Percentiles rank a stretch among this genome's conserved stretches.
Conservation (phyloP, 176 grass and related monocot genomes). For the Bothriochloa decipiens region DNA sequence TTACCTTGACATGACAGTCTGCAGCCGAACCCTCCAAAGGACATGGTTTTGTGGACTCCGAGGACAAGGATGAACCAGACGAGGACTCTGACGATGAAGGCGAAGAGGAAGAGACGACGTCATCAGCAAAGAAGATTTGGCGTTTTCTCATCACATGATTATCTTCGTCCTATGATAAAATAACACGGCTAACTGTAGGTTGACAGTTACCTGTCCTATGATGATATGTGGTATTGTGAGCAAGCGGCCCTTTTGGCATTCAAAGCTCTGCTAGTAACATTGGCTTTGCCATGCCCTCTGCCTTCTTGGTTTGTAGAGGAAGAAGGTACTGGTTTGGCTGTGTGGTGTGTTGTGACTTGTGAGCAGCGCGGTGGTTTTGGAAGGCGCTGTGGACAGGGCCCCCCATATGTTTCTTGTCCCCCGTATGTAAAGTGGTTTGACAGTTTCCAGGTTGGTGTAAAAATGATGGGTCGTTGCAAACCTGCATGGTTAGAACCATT, state of each 20-base stretch:
- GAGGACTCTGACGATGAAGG: slow-evolving; percentile 52
- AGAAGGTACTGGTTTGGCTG: slow-evolving; percentile 8
- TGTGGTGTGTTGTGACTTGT: too few species aligned
- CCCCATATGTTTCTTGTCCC: not conserved
- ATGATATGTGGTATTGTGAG: slow-evolving; percentile 31
- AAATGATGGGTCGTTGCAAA: slow-evolving; percentile 37
- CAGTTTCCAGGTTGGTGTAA: too few species aligned
- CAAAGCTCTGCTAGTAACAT: slow-evolving; percentile 17
- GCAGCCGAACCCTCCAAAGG: slow-evolving; percentile 45
- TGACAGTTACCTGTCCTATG: slow-evolving; percentile 43
- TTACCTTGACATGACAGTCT: slow-evolving; percentile 47
- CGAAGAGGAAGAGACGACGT: slow-evolving; percentile 50
- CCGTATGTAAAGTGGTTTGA: slow-evolving; percentile 43
- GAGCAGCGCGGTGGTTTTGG: slow-evolving; percentile 43
- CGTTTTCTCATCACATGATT: slow-evolving; percentile 88
- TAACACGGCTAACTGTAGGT: slow-evolving; percentile 53
- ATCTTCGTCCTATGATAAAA: not conserved
- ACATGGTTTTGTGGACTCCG: slow-evolving; percentile 8
- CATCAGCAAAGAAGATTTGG: slow-evolving; percentile 87
- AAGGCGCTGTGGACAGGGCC: slow-evolving; percentile 30
- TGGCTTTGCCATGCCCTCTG: not conserved
- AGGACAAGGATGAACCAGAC: slow-evolving; percentile 35
- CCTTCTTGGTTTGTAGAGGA: slow-evolving; percentile 21
- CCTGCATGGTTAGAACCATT: not conserved
- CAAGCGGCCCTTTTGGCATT: not conserved